Evolutionary conservation across 192 early-diverging fungal genomes (phyloP).

Genomic region (Geranomyces variabilis): DNA sequence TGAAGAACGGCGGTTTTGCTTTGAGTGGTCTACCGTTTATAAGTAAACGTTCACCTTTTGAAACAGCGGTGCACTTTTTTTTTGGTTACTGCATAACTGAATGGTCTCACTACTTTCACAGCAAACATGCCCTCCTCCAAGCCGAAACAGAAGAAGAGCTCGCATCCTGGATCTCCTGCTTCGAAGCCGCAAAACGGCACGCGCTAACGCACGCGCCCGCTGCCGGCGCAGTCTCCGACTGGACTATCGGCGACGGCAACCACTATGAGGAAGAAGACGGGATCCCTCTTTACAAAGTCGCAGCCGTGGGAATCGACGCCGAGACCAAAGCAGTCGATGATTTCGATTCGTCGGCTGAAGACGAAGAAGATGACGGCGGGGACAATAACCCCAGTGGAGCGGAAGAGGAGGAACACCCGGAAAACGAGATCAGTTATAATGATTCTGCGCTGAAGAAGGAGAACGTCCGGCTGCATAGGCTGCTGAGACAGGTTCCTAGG

Average conservation of each 20-base stretch:
- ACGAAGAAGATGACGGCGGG: constrained; percentile 11
- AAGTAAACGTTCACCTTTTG: constrained; percentile 55
- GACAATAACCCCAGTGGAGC: constrained; percentile 17
- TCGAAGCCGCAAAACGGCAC: constrained; percentile 60
- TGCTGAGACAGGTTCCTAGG: constrained; percentile 47
- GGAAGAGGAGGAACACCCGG: not conserved
- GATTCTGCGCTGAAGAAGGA: constrained; percentile 35
- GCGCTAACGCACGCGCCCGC: constrained; percentile 13
- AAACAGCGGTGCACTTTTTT: not conserved
- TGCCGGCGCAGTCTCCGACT: not conserved
- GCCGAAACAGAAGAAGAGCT: constrained; percentile 75
- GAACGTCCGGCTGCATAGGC: constrained; percentile 47
- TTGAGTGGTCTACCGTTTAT: constrained; percentile 65
- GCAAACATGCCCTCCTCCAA: constrained; percentile 53
- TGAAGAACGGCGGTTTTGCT: constrained; percentile 73
- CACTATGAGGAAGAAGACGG: constrained; percentile 38
- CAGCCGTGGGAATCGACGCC: not conserved
- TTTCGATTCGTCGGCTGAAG: not conserved
- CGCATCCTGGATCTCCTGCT: constrained; percentile 64
- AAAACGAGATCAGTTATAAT: constrained; percentile 27
- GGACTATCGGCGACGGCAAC: not conserved
- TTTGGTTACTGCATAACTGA: no score
- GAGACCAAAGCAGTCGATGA: constrained; percentile 6
- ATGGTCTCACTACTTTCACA: not conserved
- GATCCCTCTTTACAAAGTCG: constrained; percentile 16